A percentile compares a stretch with the other conserved stretches of the same genome.
These are phyloP conservation scores for Phytophthora vignae DNA, from an alignment of 352 stramenopile genomes.

Conservation along the genomic window DNA sequence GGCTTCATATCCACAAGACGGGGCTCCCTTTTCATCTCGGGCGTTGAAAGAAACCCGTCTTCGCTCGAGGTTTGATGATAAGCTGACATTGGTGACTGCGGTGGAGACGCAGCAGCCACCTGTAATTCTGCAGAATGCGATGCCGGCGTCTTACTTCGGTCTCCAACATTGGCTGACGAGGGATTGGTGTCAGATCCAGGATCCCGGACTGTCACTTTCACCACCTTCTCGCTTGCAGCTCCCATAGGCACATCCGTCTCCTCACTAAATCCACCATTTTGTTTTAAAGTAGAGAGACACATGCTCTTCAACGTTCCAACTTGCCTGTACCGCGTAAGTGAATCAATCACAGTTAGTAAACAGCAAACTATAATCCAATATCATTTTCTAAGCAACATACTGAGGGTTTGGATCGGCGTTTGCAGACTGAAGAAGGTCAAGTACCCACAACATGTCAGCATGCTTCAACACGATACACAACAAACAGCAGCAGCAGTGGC, in stretches of 20 bases:
- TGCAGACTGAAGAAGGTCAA: not conserved
- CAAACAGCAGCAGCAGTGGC: not conserved
- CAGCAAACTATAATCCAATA: not conserved
- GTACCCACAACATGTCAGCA: not conserved
- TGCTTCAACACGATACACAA: not conserved
- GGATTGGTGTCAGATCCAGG: slow-evolving; percentile 3
- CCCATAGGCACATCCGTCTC: slow-evolving; percentile 5
- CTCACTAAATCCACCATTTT: slow-evolving; percentile 7
- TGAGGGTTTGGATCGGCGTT: not conserved
- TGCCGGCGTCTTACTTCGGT: not conserved
- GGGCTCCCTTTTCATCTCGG: slow-evolving; percentile 27
- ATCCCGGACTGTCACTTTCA: not conserved
- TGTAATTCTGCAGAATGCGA: slow-evolving; percentile 17
- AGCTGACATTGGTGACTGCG: slow-evolving; percentile 31
- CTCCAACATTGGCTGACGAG: not conserved
- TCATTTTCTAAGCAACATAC: not conserved
- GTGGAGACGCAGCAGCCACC: slow-evolving; percentile 19
- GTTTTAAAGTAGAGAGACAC: slow-evolving; percentile 32
- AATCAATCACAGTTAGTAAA: not conserved
- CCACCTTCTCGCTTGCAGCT: not conserved
- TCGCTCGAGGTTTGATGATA: slow-evolving; percentile 35
- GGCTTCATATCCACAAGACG: slow-evolving; percentile 22
- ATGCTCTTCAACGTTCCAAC: slow-evolving; percentile 43
- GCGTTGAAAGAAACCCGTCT: slow-evolving; percentile 27
- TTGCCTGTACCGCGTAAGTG: slow-evolving; percentile 18